Conservation (phyloP, 1,139 yeast species). For the Scheffersomyces parashehatae region DNA sequence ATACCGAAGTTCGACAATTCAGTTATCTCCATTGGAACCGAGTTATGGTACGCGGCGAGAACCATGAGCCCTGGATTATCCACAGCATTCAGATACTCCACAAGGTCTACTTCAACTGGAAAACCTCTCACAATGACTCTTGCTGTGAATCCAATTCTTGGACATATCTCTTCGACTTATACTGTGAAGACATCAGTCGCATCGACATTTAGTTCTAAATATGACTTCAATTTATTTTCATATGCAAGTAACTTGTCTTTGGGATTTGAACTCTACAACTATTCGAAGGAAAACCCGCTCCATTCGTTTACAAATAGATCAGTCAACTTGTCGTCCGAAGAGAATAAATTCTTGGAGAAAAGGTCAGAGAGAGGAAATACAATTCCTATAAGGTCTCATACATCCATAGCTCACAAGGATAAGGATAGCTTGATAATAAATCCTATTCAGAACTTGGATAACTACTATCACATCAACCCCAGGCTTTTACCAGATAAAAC, state of each 20-base stretch:
- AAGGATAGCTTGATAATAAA: slow-evolving; percentile 11
- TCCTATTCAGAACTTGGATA: slow-evolving; percentile 24
- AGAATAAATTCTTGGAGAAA: neutral
- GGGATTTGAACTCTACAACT: slow-evolving; percentile 82
- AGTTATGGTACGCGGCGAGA: slow-evolving; percentile 83
- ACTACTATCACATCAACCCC: slow-evolving; percentile 27
- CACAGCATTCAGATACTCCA: slow-evolving; percentile 80
- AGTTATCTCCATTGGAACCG: slow-evolving; percentile 75
- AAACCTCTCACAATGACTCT: slow-evolving; percentile 88
- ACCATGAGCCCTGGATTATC: slow-evolving; percentile 86
- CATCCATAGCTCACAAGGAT: neutral
- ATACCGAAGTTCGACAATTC: slow-evolving; percentile 47
- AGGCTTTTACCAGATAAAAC: slow-evolving; percentile 18
- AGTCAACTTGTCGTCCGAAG: neutral
- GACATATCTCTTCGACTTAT: slow-evolving; percentile 86
- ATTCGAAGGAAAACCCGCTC: slow-evolving; percentile 17
- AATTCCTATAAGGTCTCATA: neutral
- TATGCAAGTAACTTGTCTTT: slow-evolving; percentile 84
- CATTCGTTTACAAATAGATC: slow-evolving; percentile 1
- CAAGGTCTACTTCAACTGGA: slow-evolving; percentile 83
- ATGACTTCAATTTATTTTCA: slow-evolving; percentile 88
- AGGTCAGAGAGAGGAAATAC: neutral
- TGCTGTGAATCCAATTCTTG: slow-evolving; percentile 86
- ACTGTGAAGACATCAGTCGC: slow-evolving; percentile 78
- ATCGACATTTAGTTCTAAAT: slow-evolving; percentile 79